Evolutionary conservation across 306 rosid genomes (phyloP).

Genomic region (Neltuma alba): DNA sequence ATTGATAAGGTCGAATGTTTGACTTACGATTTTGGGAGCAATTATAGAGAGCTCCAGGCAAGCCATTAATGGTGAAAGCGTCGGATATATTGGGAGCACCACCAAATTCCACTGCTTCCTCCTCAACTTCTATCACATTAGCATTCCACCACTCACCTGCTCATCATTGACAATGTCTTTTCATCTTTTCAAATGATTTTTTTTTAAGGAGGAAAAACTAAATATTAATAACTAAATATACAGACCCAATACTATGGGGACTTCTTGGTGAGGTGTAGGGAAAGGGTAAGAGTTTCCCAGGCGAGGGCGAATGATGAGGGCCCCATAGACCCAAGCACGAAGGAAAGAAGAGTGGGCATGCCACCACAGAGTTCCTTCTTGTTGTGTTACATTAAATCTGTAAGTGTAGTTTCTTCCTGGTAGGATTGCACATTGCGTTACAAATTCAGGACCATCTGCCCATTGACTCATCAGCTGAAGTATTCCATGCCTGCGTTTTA

Average conservation of each 20-base stretch:
- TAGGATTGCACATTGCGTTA: conserved; percentile 56
- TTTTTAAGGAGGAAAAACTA: too few relatives aligned
- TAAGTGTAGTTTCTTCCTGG: conserved; percentile 42
- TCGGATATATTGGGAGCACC: conserved; percentile 30
- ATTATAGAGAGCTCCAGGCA: conserved; percentile 47
- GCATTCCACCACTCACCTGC: conserved; percentile 58
- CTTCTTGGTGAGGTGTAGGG: conserved; percentile 36
- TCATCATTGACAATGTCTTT: background rate
- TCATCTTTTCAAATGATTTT: background rate
- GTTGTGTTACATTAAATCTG: conserved; percentile 49
- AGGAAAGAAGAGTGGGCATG: conserved; percentile 57
- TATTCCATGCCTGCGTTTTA: conserved; percentile 57
- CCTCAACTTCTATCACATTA: conserved; percentile 51
- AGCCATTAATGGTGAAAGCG: conserved; percentile 62
- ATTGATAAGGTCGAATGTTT: background rate
- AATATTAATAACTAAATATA: background rate
- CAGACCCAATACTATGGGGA: conserved; percentile 55
- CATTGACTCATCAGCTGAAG: conserved; percentile 53
- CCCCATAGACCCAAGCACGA: conserved; percentile 66
- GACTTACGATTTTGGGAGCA: conserved; percentile 44
- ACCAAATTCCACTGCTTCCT: conserved; percentile 33
- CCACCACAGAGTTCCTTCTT: conserved; percentile 74
- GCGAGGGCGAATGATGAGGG: conserved; percentile 52
- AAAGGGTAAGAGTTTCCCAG: conserved; percentile 32
- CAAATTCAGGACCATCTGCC: conserved; percentile 63